Evolutionary conservation across 495 filamentous ascomycete species (phyloP).

Genomic region (Neurospora sp.): DNA sequence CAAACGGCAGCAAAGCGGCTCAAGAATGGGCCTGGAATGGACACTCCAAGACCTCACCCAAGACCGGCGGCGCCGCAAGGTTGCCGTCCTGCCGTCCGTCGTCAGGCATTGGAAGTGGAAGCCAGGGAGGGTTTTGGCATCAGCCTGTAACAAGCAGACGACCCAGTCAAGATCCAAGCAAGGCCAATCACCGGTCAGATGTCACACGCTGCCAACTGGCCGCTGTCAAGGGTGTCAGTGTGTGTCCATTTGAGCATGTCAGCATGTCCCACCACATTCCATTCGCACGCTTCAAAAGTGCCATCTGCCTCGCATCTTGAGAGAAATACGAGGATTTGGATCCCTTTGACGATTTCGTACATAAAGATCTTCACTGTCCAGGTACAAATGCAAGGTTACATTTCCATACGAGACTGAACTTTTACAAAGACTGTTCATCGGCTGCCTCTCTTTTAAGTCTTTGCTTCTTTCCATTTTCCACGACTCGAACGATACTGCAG

Average conservation of each 20-base stretch:
- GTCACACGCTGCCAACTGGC: neutral
- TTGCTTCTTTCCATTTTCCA: neutral
- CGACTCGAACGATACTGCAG: neutral
- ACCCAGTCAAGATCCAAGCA: neutral
- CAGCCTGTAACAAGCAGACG: neutral
- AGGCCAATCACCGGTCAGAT: neutral
- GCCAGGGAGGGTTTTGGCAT: neutral
- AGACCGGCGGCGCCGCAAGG: neutral
- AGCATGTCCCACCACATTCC: neutral
- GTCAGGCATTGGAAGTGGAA: neutral
- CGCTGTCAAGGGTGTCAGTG: neutral
- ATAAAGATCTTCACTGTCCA: neutral
- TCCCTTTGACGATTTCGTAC: neutral
- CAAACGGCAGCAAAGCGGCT: neutral
- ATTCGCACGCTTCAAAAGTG: neutral
- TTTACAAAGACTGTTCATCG: neutral
- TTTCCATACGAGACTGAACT: neutral
- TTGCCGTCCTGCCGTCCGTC: neutral
- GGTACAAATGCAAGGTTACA: neutral
- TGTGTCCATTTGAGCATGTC: neutral
- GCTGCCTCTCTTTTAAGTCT: neutral
- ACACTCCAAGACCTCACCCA: neutral
- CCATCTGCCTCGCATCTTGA: neutral
- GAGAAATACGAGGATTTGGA: neutral
- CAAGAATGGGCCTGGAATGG: neutral